phyloP scores from a whole-genome alignment of 2,329 filamentous ascomycete species.

The Alternaria sp. region DNA sequence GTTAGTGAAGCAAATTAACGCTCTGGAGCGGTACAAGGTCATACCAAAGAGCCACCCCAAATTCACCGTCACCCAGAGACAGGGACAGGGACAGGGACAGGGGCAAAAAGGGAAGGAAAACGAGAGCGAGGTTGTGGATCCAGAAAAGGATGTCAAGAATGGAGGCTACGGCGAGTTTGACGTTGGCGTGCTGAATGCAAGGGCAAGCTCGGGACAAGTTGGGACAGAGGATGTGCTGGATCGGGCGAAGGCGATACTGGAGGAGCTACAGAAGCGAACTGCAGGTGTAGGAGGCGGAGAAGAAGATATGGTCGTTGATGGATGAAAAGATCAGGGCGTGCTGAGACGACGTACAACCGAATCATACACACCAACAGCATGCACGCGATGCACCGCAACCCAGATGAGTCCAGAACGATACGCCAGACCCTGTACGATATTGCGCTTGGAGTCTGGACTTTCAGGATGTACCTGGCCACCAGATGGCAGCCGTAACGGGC shows the following conservation, averaged over 20 bases:
- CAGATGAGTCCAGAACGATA: background rate
- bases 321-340: slow-evolving; percentile 16
- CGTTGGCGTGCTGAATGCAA: slow-evolving; percentile 87
- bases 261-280: slow-evolving; percentile 38
- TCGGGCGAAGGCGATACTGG: slow-evolving; percentile 65
- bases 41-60: slow-evolving; percentile 42
- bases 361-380: background rate
- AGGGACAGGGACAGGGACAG: slow-evolving; percentile 8
- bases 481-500: background rate
- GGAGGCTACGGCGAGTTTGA: slow-evolving; percentile 69
- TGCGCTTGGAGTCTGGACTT: background rate
- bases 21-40: slow-evolving; percentile 44
- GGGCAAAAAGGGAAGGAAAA: slow-evolving; percentile 18
- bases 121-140: slow-evolving; percentile 26
- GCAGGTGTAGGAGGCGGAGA: slow-evolving; percentile 19
- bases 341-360: background rate
- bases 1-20: slow-evolving; percentile 43
- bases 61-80: slow-evolving; percentile 21
- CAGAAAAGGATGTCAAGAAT: slow-evolving; percentile 51
- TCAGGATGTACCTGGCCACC: background rate
- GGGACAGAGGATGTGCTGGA: slow-evolving; percentile 85
- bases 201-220: slow-evolving; percentile 79
- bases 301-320: slow-evolving; percentile 34
- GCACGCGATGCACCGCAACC: background rate
- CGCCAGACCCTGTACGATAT: background rate